Conservation (phyloP, 495 filamentous ascomycete species). For the Chaetomium tenue region DNA sequence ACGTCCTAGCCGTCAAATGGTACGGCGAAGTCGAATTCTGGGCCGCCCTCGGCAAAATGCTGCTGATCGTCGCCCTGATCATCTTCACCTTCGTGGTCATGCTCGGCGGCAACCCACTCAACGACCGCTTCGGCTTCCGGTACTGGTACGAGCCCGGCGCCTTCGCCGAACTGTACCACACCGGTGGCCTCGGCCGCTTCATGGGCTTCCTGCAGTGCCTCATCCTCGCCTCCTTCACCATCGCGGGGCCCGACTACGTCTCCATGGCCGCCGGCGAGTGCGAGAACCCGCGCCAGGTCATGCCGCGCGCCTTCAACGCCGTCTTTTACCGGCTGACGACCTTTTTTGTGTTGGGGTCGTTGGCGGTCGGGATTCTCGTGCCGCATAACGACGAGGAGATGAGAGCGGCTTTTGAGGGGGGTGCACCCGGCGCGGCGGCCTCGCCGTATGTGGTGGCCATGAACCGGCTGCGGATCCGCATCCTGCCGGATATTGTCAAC, state of each 20-base stretch:
- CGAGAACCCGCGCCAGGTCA: slow-evolving; percentile 62
- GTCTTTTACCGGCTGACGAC: slow-evolving; percentile 72
- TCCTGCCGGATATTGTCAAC: slow-evolving; percentile 77
- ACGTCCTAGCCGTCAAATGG: slow-evolving; percentile 60
- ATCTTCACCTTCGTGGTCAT: slow-evolving; percentile 72
- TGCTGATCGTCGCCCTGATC: slow-evolving; percentile 66
- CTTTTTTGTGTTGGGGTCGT: slow-evolving; percentile 72
- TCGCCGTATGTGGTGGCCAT: slow-evolving; percentile 87
- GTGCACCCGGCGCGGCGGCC: slow-evolving; percentile 61
- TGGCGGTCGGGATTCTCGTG: slow-evolving; percentile 67
- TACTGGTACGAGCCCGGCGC: slow-evolving; percentile 73
- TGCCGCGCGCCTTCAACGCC: slow-evolving; percentile 71
- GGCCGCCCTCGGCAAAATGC: slow-evolving; percentile 63
- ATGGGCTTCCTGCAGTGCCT: slow-evolving; percentile 69
- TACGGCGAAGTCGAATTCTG: slow-evolving; percentile 63
- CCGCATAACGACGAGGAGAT: slow-evolving; percentile 57
- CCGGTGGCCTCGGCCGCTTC: slow-evolving; percentile 63
- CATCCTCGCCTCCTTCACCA: slow-evolving; percentile 75
- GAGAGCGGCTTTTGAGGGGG: slow-evolving; percentile 51
- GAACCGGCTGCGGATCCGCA: slow-evolving; percentile 64
- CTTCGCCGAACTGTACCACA: slow-evolving; percentile 60
- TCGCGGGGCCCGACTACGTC: slow-evolving; percentile 79
- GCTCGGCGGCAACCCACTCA: slow-evolving; percentile 67
- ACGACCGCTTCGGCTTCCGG: slow-evolving; percentile 70
- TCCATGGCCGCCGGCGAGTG: slow-evolving; percentile 75